A percentile compares a stretch with the other conserved stretches of the same genome.
Conservation (phyloP, 2,329 filamentous ascomycete genomes). For the Fusarium zealandicum region DNA sequence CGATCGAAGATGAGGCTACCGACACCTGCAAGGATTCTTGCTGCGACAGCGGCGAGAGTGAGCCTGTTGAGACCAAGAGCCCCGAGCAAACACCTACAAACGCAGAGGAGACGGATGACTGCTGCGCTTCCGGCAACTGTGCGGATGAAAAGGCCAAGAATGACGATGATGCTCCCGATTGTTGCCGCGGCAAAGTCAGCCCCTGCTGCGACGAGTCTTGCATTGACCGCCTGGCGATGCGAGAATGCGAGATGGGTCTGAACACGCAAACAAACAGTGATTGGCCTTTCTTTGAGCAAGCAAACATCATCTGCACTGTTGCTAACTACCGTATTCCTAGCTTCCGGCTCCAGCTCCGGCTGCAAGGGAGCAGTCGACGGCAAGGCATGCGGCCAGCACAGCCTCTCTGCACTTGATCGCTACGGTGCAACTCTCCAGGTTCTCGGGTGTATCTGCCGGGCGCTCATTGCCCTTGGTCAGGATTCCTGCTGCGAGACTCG, state of each 20-base stretch:
- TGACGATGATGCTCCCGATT: constrained; percentile 35
- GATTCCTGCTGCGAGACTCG: constrained; percentile 57
- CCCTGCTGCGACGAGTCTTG: constrained; percentile 55
- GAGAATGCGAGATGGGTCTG: constrained; percentile 45
- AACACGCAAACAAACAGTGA: constrained; percentile 4
- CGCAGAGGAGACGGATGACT: neutral
- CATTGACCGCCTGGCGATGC: constrained; percentile 53
- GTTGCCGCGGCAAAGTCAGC: constrained; percentile 51
- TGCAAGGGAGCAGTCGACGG: constrained; percentile 32
- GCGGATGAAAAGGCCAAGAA: neutral
- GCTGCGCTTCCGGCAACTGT: constrained; percentile 1
- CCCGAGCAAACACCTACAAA: neutral
- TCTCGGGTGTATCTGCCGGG: constrained; percentile 62
- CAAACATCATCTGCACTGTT: neutral
- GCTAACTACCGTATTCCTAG: neutral
- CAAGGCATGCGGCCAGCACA: constrained; percentile 50
- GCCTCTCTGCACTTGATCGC: constrained; percentile 44
- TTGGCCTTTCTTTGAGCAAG: neutral
- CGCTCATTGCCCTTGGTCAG: constrained; percentile 58
- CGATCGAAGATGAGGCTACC: neutral
- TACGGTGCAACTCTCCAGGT: constrained; percentile 55
- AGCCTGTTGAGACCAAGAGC: neutral
- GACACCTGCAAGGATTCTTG: constrained; percentile 17
- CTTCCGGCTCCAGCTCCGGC: neutral
- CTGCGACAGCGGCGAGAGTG: neutral